Evolutionary conservation across 345 rosid species (phyloP).

Genomic region (Erodium maritimum): DNA sequence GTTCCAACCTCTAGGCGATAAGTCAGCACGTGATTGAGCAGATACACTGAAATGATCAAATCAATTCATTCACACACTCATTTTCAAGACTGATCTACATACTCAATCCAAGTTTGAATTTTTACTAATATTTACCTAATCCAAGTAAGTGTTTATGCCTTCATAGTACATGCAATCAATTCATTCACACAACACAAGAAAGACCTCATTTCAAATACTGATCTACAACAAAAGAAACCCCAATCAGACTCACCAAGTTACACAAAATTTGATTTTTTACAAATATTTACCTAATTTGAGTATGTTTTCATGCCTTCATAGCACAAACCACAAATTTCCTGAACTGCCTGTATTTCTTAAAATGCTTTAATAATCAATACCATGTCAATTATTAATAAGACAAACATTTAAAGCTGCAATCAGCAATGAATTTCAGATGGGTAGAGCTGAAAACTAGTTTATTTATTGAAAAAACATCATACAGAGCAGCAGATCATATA

Average conservation of each 20-base stretch:
- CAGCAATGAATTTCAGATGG: not conserved
- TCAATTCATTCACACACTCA: not conserved
- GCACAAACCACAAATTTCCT: not conserved
- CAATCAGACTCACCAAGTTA: not conserved
- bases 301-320: no score
- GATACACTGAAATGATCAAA: conserved; percentile 21
- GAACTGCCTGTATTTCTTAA: not conserved
- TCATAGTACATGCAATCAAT: no score
- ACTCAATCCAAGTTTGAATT: not conserved
- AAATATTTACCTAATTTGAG: no score
- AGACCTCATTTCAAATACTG: no score
- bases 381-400: not conserved
- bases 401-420: not conserved
- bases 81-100: not conserved
- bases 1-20: conserved; percentile 87
- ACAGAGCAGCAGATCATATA: not conserved
- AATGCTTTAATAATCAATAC: not conserved
- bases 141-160: no score
- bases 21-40: conserved; percentile 27
- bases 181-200: no score
- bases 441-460: not conserved
- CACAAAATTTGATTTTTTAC: not conserved
- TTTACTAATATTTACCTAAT: no score
- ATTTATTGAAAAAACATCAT: not conserved
- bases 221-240: not conserved